phyloP scores from a whole-genome alignment of 495 filamentous ascomycete genomes.

The Chaetomium tenue region DNA sequence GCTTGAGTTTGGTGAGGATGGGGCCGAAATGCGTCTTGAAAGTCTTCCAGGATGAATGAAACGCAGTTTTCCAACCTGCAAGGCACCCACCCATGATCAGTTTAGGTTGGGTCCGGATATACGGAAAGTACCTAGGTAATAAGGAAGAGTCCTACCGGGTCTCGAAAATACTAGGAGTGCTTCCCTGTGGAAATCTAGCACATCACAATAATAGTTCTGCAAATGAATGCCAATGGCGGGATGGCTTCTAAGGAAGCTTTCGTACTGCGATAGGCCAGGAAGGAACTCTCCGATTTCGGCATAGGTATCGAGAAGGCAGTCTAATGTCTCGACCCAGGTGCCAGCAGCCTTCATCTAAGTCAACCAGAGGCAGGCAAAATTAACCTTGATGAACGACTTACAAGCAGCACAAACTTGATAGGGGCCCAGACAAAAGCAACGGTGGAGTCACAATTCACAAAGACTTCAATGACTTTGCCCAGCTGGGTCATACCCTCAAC shows the following conservation, averaged over 20 bases:
- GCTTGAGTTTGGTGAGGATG: not conserved
- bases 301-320: conserved; percentile 3
- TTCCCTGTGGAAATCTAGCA: conserved; percentile 1
- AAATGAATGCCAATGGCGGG: not conserved
- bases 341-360: not conserved
- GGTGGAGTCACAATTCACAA: not conserved
- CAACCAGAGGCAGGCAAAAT: not conserved
- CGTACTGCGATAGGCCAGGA: not conserved
- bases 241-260: not conserved
- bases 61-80: not conserved
- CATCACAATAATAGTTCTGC: conserved; percentile 1
- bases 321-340: conserved; percentile 2
- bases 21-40: conserved; percentile 1
- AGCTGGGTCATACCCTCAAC: conserved; percentile 1
- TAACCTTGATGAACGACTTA: not conserved
- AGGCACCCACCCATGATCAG: too few species aligned
- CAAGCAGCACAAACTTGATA: not conserved
- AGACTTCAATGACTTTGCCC: conserved; percentile 3
- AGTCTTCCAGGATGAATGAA: conserved; percentile 2
- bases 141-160: not conserved
- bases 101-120: not conserved
- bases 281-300: conserved; percentile 4
- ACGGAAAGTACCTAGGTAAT: too few species aligned
- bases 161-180: not conserved
- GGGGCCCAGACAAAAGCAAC: not conserved